Evolutionary conservation across 208 protist species (phyloP).

Genomic region (Leishmania martiniquensis): DNA sequence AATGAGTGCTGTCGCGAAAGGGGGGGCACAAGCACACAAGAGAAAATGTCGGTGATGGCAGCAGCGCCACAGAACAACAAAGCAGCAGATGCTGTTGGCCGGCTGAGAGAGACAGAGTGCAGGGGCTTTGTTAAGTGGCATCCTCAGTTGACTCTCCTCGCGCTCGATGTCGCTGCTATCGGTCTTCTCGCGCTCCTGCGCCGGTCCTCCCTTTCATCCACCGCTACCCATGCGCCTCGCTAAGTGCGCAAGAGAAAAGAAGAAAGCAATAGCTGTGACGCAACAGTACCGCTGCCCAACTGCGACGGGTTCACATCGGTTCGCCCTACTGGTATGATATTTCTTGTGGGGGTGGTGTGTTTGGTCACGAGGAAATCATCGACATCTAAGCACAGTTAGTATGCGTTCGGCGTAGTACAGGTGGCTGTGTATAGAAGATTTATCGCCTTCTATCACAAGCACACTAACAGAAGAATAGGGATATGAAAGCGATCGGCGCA

Average conservation of each 20-base stretch:
- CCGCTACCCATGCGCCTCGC: neutral
- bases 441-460: neutral
- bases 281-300: neutral
- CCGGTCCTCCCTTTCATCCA: neutral
- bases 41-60: neutral
- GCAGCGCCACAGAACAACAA: neutral
- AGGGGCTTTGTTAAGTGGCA: neutral
- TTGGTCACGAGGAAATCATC: neutral
- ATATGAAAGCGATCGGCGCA: neutral
- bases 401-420: neutral
- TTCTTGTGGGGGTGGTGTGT: neutral
- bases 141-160: neutral
- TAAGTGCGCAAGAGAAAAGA: neutral
- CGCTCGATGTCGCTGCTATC: neutral
- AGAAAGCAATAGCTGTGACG: neutral
- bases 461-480: neutral
- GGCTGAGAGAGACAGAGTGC: neutral
- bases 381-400: neutral
- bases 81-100: neutral
- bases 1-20: neutral
- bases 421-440: neutral
- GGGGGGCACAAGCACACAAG: neutral
- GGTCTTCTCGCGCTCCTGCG: neutral
- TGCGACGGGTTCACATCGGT: neutral
- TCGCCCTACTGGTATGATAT: neutral